Conservation (phyloP, 495 filamentous ascomycete species). For the Podospora anserina region DNA sequence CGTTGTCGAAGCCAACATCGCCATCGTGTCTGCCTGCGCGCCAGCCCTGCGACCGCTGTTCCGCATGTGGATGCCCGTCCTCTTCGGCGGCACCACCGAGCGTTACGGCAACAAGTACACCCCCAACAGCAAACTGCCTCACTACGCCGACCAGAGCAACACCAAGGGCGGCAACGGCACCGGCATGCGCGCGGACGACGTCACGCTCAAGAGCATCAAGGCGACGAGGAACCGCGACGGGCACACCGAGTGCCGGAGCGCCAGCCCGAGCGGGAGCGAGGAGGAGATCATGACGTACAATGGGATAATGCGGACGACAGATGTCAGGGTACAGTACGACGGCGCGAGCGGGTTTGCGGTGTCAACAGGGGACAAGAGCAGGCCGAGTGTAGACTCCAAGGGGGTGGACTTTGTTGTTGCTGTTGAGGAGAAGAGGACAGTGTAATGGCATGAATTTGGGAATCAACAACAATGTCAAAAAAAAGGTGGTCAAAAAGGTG, state of each 20-base stretch:
- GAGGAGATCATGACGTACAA: constrained; percentile 24
- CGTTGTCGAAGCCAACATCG: constrained; percentile 51
- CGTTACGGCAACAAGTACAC: constrained; percentile 16
- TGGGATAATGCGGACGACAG: constrained; percentile 18
- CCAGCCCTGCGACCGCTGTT: constrained; percentile 39
- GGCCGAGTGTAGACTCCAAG: background rate
- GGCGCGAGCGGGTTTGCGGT: background rate
- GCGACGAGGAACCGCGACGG: background rate
- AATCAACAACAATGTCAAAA: background rate
- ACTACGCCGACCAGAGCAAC: constrained; percentile 1
- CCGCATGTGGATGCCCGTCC: constrained; percentile 15
- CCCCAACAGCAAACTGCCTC: constrained; percentile 6
- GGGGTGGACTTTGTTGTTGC: background rate
- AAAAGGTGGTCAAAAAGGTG: background rate
- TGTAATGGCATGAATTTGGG: background rate
- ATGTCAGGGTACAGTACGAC: constrained; percentile 17
- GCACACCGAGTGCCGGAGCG: constrained; percentile 15
- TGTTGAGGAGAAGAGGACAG: background rate
- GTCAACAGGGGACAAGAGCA: background rate
- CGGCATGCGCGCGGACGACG: background rate
- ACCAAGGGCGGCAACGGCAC: background rate
- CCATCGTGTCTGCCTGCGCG: constrained; percentile 46
- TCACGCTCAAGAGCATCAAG: constrained; percentile 3
- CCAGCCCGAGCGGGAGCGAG: constrained; percentile 15
- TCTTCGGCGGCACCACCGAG: constrained; percentile 12